These are phyloP conservation scores for Sporobolomyces roseus DNA, from an alignment of 768 basidiomycete genomes.

Conservation along the genomic window DNA sequence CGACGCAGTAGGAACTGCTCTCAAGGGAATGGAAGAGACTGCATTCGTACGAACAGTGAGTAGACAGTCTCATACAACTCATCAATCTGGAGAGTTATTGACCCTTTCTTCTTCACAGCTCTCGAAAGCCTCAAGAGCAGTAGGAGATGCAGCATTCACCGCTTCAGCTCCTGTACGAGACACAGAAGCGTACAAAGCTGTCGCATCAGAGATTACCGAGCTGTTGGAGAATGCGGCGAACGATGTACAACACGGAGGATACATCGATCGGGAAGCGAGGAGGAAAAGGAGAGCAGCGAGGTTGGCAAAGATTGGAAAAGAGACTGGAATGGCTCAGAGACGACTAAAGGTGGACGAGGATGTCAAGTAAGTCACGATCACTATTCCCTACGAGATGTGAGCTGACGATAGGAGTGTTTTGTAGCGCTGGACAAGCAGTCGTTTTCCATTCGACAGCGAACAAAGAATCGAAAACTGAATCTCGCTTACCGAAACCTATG, in stretches of 20 bases:
- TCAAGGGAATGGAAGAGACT: constrained; percentile 91
- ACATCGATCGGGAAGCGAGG: constrained; percentile 76
- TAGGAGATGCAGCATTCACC: constrained; percentile 76
- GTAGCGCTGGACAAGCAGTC: constrained; percentile 71
- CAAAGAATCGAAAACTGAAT: constrained; percentile 68
- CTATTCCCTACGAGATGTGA: too few relatives aligned
- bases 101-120: constrained; percentile 57
- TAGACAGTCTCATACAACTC: not conserved
- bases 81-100: not conserved
- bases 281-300: constrained; percentile 72
- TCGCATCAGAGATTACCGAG: constrained; percentile 83
- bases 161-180: constrained; percentile 97
- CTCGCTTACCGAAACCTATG: constrained; percentile 56
- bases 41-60: constrained; percentile 65
- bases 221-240: constrained; percentile 90
- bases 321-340: constrained; percentile 57
- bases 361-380: constrained; percentile 73
- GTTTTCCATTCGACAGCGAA: constrained; percentile 79
- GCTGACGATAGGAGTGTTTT: too few relatives aligned
- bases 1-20: constrained; percentile 87
- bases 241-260: constrained; percentile 77
- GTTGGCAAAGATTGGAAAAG: constrained; percentile 76
- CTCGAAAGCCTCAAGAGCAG: constrained; percentile 74
- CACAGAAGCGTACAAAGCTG: constrained; percentile 85
- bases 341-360: constrained; percentile 60